Evolutionary conservation across 208 protist species (phyloP), one percentile per base, ranked within the genome.

Genomic region (Herpetomonas samuelpessoai): DNA sequence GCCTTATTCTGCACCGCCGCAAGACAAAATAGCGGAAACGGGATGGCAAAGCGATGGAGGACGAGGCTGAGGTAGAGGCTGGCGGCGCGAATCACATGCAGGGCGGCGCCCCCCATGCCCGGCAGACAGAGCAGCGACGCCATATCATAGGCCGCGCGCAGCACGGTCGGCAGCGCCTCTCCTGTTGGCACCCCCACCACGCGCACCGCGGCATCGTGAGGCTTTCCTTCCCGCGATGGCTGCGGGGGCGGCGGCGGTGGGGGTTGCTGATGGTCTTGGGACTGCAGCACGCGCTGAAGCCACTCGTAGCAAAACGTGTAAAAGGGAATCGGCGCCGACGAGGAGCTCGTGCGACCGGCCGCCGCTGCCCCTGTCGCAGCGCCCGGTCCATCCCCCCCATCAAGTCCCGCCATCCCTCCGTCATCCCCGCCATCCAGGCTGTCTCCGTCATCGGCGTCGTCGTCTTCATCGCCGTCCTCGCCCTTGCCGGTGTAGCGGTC

Each of bases 261-360:
- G 25, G 27, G 25, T 57, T 28, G 21, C 18, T 54, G 49, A 2
- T 41, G 19, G 9, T 50, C 45, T 7, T 24, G 45, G 45, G 21
- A 24, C 45, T 50, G 24, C 31, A 21, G 64, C 35, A 86, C 64
- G 21, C 57, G 69, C 27, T 76, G 73, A 41, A 91, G 64, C 80
- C 83, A 91, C 54, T 85, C 77, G 53, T 83, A 85, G 38, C 81
- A 87, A 61, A 86, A 84, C 18, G 68, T 48, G 64, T 87, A 91
- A 18, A 72, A 35, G 2, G 79, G 65, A 7, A 91, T 68, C 3
- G 77, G 65, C 35, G 35, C 35, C 9, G 35, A 41, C 9, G 35
- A 6, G 14, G 35, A 41, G 35, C 9, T 25, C 14, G 4, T 16
- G 41, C 14, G 4, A 24, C 57, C 53, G 28, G 27, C 45, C 21